Conservation (phyloP, 139 green algal species). For the Picochlorum sp. region DNA sequence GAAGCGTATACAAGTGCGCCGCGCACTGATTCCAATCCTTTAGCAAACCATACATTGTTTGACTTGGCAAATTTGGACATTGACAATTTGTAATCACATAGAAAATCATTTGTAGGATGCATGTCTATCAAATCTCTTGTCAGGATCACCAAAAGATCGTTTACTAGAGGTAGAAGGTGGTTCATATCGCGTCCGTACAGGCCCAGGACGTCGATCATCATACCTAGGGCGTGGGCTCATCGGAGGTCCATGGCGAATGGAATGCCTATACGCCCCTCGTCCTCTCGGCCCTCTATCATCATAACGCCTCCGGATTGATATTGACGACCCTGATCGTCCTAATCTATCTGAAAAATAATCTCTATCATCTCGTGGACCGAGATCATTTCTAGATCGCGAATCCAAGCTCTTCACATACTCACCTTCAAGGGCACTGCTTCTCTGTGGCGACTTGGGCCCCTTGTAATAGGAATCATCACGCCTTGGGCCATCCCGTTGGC, state of each 20-base stretch:
- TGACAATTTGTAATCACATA: not conserved
- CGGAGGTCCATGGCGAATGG: too few relatives aligned
- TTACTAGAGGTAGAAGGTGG: not conserved
- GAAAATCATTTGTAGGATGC: too few relatives aligned
- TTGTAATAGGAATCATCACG: too few relatives aligned
- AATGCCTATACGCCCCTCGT: not conserved
- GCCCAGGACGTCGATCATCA: too few relatives aligned
- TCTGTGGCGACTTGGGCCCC: too few relatives aligned
- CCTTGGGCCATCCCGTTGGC: too few relatives aligned
- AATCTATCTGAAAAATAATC: not conserved
- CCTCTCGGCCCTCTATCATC: not conserved
- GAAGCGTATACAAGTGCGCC: not conserved
- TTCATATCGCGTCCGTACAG: too few relatives aligned
- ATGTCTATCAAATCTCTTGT: not conserved
- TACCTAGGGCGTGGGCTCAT: too few relatives aligned
- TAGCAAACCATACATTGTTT: not conserved
- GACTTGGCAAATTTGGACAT: conserved; percentile 7
- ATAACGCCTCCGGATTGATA: not conserved
- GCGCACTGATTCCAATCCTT: not conserved
- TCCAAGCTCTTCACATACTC: too few relatives aligned
- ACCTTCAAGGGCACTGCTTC: too few relatives aligned
- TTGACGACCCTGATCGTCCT: not conserved
- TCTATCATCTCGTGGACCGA: not conserved
- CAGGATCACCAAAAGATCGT: not conserved
- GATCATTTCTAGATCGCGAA: too few relatives aligned